Conservation (phyloP, 202 grass and related monocot genomes). For the Bolboschoenoplectus hybrid region DNA sequence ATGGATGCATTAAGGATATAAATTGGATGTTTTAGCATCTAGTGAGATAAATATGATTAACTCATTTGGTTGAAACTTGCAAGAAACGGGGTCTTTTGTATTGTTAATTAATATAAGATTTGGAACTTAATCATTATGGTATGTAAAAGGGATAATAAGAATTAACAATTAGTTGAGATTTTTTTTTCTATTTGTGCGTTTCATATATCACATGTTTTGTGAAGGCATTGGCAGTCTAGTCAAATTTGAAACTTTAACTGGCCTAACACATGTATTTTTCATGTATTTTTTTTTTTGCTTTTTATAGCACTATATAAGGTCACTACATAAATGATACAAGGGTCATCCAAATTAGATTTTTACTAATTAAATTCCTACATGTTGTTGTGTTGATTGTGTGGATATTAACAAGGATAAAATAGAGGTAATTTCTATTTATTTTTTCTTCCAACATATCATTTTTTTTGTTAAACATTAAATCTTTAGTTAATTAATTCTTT, state of each 20-base stretch:
- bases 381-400: background rate
- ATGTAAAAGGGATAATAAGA: background rate
- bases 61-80: background rate
- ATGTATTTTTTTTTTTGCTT: background rate
- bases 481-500: background rate
- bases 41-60: background rate
- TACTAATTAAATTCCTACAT: background rate
- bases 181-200: slow-evolving; percentile 1
- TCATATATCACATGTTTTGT: slow-evolving; percentile 14
- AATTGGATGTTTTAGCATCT: background rate
- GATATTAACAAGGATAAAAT: background rate
- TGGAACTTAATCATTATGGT: slow-evolving; percentile 3
- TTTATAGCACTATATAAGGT: slow-evolving; percentile 20
- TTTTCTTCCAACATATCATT: background rate
- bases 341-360: background rate
- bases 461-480: background rate
- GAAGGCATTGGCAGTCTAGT: background rate
- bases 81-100: background rate
- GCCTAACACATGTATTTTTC: slow-evolving; percentile 12
- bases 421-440: slow-evolving; percentile 8
- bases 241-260: slow-evolving; percentile 26
- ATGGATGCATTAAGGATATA: background rate
- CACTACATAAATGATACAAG: background rate
- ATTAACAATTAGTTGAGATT: background rate
- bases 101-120: background rate